phyloP scores from a whole-genome alignment of 192 early-diverging fungal species.

The Backusella tuberculispora region DNA sequence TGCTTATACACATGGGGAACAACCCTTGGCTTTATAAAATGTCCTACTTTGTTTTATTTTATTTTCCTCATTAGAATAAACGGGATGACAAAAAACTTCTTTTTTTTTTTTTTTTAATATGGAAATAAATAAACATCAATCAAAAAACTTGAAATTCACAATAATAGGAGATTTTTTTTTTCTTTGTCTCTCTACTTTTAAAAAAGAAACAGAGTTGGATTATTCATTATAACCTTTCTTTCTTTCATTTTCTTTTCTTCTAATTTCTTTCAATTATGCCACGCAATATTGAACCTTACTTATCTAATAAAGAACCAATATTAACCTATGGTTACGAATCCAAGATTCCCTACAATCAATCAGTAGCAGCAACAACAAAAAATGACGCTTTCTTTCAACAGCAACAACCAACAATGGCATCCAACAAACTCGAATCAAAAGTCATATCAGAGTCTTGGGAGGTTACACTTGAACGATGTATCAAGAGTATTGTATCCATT shows the following conservation, averaged over 20 bases:
- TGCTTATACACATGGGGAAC: neutral
- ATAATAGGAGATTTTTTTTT: conserved; percentile 4
- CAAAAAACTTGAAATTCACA: neutral
- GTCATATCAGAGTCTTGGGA: conserved; percentile 54
- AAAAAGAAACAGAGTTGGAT: neutral
- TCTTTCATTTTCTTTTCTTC: neutral
- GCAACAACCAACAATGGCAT: neutral
- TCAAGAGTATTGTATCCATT: conserved; percentile 76
- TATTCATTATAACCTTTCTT: neutral
- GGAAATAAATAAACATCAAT: conserved; percentile 9
- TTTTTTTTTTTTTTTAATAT: neutral
- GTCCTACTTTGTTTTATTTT: neutral
- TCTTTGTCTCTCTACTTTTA: neutral
- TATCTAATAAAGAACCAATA: neutral
- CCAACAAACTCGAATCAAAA: conserved; percentile 2
- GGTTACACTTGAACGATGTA: conserved; percentile 65
- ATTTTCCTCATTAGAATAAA: neutral
- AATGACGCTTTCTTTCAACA: neutral
- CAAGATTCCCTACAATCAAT: neutral
- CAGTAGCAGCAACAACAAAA: neutral
- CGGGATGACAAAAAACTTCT: neutral
- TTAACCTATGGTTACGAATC: conserved; percentile 1
- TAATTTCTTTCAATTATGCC: neutral
- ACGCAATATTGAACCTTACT: neutral
- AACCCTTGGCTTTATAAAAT: neutral